Conservation (phyloP, 2,329 filamentous ascomycete species). For the Drechslerella stenobrocha region DNA sequence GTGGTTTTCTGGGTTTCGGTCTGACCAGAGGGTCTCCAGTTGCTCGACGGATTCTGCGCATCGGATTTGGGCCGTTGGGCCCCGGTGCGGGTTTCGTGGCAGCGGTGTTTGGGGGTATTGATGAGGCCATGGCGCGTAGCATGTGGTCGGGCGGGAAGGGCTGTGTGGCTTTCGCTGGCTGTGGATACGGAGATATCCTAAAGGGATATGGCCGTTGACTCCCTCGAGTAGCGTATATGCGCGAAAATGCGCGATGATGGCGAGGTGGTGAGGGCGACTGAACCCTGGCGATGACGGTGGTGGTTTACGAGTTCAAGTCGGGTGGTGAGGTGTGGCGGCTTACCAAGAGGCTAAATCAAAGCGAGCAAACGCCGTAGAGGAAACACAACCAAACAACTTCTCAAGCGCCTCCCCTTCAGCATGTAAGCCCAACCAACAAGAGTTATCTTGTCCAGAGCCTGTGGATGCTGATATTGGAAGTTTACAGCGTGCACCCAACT, state of each 20-base stretch:
- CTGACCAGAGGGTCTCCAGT: conserved; percentile 39
- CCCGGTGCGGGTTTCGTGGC: conserved; percentile 19
- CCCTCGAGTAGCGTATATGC: not conserved
- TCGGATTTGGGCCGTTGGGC: conserved; percentile 21
- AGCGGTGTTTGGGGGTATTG: conserved; percentile 27
- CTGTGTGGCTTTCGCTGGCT: not conserved
- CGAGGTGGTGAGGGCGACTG: conserved; percentile 9
- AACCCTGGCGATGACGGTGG: conserved; percentile 6
- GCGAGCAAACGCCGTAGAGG: not conserved
- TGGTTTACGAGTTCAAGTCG: not conserved
- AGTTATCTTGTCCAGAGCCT: not conserved
- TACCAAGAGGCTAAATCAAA: not conserved
- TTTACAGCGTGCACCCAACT: not conserved
- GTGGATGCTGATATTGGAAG: not conserved
- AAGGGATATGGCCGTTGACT: not conserved
- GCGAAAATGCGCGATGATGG: not conserved
- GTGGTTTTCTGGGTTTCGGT: conserved; percentile 37
- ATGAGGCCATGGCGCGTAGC: conserved; percentile 38
- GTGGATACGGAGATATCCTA: not conserved
- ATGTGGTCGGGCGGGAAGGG: not conserved
- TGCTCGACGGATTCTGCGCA: conserved; percentile 37
- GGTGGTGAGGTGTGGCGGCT: not conserved
- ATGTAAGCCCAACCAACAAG: not conserved
- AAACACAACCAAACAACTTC: not conserved
- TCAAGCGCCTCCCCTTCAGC: not conserved